Evolutionary conservation across 2,329 filamentous ascomycete genomes (phyloP).

Genomic region (Mycosphaerella arachidis): DNA sequence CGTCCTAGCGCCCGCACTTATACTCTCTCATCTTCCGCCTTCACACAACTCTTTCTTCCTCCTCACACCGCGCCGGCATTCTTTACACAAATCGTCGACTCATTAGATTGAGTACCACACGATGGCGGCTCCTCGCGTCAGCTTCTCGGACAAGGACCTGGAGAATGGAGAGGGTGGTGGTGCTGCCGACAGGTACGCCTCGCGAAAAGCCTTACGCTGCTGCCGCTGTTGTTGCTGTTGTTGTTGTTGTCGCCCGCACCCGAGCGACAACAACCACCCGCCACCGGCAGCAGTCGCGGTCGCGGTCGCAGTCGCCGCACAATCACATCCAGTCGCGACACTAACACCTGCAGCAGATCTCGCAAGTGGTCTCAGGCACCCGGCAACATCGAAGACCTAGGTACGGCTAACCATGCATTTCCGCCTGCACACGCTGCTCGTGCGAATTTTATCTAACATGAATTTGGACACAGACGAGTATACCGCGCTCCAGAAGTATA

Average conservation of each 20-base stretch:
- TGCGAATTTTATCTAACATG: constrained; percentile 20
- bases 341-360: constrained; percentile 26
- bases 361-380: constrained; percentile 39
- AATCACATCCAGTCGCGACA: background rate
- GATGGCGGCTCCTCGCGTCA: constrained; percentile 38
- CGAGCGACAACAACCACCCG: background rate
- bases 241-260: background rate
- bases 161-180: constrained; percentile 33
- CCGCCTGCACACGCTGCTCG: background rate
- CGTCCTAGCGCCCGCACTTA: background rate
- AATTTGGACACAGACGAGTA: constrained; percentile 52
- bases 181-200: constrained; percentile 17
- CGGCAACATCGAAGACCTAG: constrained; percentile 41
- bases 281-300: constrained; percentile 1
- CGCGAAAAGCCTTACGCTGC: constrained; percentile 1
- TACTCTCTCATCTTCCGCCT: background rate
- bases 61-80: background rate
- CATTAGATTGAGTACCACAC: constrained; percentile 8
- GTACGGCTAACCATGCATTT: constrained; percentile 20
- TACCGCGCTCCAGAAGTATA: constrained; percentile 62
- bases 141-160: constrained; percentile 38
- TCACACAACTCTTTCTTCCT: background rate
- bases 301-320: constrained; percentile 1
- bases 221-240: constrained; percentile 7
- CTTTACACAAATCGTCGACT: background rate